A percentile compares a stretch with the other conserved stretches of the same genome.
phyloP scores from a whole-genome alignment of 2,329 filamentous ascomycete species.

The Pezizomycotina sp. region DNA sequence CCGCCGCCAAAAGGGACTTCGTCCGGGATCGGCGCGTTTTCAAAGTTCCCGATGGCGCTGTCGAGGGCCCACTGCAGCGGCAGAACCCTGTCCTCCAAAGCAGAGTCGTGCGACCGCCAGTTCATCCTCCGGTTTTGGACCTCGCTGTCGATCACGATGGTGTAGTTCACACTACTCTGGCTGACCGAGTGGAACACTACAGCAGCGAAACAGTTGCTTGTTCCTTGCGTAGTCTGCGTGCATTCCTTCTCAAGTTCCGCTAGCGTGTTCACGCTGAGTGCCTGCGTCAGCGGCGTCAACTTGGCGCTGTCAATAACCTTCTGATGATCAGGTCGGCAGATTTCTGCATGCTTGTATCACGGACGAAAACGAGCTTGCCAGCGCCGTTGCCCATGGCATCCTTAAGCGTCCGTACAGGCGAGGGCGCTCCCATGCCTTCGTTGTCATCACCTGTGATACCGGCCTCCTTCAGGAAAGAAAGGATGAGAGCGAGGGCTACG shows the following conservation, averaged over 20 bases:
- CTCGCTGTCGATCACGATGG: constrained; percentile 56
- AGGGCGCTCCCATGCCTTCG: no score
- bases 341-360: no score
- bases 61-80: constrained; percentile 16
- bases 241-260: constrained; percentile 46
- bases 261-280: constrained; percentile 39
- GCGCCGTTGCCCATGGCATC: no score
- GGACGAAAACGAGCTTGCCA: no score
- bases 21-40: constrained; percentile 14
- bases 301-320: constrained; percentile 6
- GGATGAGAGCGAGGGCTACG: constrained; percentile 7
- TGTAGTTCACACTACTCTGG: constrained; percentile 64
- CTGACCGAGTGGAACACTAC: constrained; percentile 48
- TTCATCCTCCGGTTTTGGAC: constrained; percentile 35
- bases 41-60: constrained; percentile 11
- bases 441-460: no score
- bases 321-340: no score
- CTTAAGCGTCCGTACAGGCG: no score
- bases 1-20: constrained; percentile 43
- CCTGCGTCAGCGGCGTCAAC: constrained; percentile 29
- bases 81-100: constrained; percentile 53
- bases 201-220: constrained; percentile 55
- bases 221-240: constrained; percentile 45
- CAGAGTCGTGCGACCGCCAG: constrained; percentile 44
- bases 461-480: no score